A percentile compares a stretch with the other conserved stretches of the same genome.
phyloP scores from a whole-genome alignment of 345 rosid genomes.

The Viola odorata region DNA sequence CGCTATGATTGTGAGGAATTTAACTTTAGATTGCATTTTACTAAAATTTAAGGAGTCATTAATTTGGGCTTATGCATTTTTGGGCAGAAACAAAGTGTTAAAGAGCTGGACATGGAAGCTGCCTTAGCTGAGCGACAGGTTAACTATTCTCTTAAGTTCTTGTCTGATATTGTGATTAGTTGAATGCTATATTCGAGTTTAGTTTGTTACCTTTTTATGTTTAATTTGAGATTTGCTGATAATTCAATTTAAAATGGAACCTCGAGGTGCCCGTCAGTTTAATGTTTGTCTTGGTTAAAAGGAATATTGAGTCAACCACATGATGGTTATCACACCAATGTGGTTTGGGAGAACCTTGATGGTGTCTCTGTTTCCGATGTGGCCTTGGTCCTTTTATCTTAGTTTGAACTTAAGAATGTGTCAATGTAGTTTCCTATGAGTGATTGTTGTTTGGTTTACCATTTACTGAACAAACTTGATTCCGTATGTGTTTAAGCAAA shows the following conservation, averaged over 20 bases:
- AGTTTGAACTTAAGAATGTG: too few species aligned
- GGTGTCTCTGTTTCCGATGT: neutral
- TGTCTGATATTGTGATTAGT: neutral
- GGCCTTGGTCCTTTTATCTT: neutral
- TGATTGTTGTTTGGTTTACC: too few species aligned
- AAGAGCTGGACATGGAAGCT: conserved; percentile 88
- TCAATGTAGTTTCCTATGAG: too few species aligned
- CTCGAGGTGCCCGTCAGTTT: neutral
- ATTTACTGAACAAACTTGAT: too few species aligned
- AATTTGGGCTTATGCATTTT: neutral
- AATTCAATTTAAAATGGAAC: neutral
- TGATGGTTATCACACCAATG: neutral
- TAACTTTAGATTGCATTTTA: neutral
- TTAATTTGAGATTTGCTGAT: neutral
- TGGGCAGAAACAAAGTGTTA: conserved; percentile 78
- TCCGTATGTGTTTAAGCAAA: too few species aligned
- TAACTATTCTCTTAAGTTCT: conserved; percentile 9
- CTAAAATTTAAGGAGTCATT: too few species aligned
- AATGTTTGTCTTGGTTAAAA: neutral
- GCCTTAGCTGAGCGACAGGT: conserved; percentile 90
- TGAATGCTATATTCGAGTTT: neutral
- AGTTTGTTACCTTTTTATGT: neutral
- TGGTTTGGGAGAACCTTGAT: neutral
- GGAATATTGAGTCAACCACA: neutral
- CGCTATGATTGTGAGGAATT: conserved; percentile 53